Base-by-base conservation (phyloP, 23 red algal genomes). In the Gracilaria vermiculophylla region DNA sequence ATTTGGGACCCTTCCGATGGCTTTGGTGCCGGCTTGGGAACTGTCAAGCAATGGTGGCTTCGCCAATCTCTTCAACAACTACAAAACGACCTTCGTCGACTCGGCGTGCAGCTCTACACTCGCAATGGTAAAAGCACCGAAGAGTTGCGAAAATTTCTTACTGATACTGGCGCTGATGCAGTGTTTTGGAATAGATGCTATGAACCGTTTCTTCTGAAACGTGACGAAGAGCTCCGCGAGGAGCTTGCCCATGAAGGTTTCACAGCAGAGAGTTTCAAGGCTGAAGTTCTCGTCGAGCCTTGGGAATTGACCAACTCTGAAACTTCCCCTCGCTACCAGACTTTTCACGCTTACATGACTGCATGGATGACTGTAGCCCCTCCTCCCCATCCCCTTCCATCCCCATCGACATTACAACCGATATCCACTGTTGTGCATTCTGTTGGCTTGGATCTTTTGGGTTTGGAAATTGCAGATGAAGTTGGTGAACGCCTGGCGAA, bases 111-210 rank as follows among this genome's bases (percentile, higher is more conserved):
- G 35, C 78, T 99, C 23, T 77, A 94, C 36, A 65, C 87, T 35
- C 78, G 97, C 13, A 77, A 65, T 1, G 96, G 96, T 5, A 29
- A 43, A 54, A 40, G 69, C 60, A 85, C 78, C 29, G 73, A 94
- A 75, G 83, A 93, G 77, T 48, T 99, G 41, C 65, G 77, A 27
- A 32, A 50, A 20, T 80, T 95, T 33, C 73, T 93, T 37, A 28
- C 32, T 12, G 92, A 93, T 11, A 82, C 60, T 41, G 87, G 82
- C 25, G 97, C 92, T 25, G 91, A 95, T 61, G 85, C 94, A 24
- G 88, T 99, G 17, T 99, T 95, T 78, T 99, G 97, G 97, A 95
- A 99, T 58, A 84, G 97, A 56, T 88, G 89, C 34, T 99, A 99
- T 81, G 97, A 99, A 58, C 97, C 97, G 16, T 39, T 88, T 11